phyloP scores from a whole-genome alignment of 78 protist species.

The Speleostelium caveatum region DNA sequence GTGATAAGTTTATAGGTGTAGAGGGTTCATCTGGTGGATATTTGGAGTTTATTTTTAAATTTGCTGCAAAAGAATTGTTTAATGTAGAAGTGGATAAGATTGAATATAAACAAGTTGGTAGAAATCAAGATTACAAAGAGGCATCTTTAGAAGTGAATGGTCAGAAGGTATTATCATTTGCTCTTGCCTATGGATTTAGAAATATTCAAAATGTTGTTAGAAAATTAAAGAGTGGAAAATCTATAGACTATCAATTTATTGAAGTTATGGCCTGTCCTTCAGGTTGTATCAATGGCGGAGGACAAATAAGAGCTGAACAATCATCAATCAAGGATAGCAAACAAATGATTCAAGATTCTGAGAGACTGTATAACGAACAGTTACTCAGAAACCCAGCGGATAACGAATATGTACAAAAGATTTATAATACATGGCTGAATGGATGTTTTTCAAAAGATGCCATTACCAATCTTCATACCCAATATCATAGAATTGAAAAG shows the following conservation, averaged over 20 bases:
- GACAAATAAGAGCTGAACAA: constrained; percentile 56
- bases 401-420: constrained; percentile 5
- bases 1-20: constrained; percentile 14
- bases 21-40: constrained; percentile 91
- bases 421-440: constrained; percentile 62
- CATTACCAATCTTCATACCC: constrained; percentile 69
- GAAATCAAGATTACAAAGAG: constrained; percentile 67
- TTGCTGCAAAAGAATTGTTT: constrained; percentile 88
- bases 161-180: constrained; percentile 69
- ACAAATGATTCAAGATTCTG: constrained; percentile 20
- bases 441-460: constrained; percentile 65
- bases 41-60: constrained; percentile 73
- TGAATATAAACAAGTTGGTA: constrained; percentile 70
- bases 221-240: constrained; percentile 57
- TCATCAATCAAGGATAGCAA: constrained; percentile 40
- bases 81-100: constrained; percentile 29
- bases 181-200: constrained; percentile 93
- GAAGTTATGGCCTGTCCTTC: constrained; percentile 85
- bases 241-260: constrained; percentile 45
- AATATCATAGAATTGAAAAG: constrained; percentile 82
- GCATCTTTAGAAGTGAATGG: constrained; percentile 70
- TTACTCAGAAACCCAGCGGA: neutral
- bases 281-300: constrained; percentile 86
- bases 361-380: constrained; percentile 32
- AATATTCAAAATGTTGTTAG: constrained; percentile 96